Conservation (phyloP, 2,329 filamentous ascomycete genomes). For the Fusarium verticillioides region DNA sequence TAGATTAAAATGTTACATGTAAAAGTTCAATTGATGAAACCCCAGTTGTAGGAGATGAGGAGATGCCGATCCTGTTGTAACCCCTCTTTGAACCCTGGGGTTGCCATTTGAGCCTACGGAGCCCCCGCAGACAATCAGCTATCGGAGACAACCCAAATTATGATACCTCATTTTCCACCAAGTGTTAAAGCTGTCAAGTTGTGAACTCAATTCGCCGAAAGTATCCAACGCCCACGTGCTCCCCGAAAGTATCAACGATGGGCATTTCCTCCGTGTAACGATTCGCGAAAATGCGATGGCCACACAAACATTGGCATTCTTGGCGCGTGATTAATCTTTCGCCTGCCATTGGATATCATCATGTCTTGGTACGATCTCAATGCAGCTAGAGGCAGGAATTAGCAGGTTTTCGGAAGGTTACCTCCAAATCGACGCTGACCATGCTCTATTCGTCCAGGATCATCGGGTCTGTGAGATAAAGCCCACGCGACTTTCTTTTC, state of each 20-base stretch:
- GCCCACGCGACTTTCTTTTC: constrained; percentile 1
- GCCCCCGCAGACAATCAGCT: background rate
- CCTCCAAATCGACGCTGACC: background rate
- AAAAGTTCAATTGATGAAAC: background rate
- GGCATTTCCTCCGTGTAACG: background rate
- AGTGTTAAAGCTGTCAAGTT: accelerated
- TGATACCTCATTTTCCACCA: background rate
- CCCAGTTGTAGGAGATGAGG: background rate
- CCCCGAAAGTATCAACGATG: too few relatives aligned
- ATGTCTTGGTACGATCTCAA: background rate
- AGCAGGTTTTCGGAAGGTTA: background rate
- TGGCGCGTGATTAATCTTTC: background rate
- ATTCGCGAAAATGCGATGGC: background rate
- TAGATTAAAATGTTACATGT: background rate
- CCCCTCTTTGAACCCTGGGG: background rate
- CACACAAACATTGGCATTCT: background rate
- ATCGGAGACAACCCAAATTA: background rate
- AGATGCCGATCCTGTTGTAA: background rate
- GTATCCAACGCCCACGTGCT: background rate
- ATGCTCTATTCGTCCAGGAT: background rate
- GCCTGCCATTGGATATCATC: background rate
- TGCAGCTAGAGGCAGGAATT: background rate
- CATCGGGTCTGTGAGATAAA: background rate
- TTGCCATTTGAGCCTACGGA: background rate
- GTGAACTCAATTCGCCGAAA: background rate